Base-by-base conservation (phyloP, 768 basidiomycete species). In the Tylopilus plumbeoviolaceoides region DNA sequence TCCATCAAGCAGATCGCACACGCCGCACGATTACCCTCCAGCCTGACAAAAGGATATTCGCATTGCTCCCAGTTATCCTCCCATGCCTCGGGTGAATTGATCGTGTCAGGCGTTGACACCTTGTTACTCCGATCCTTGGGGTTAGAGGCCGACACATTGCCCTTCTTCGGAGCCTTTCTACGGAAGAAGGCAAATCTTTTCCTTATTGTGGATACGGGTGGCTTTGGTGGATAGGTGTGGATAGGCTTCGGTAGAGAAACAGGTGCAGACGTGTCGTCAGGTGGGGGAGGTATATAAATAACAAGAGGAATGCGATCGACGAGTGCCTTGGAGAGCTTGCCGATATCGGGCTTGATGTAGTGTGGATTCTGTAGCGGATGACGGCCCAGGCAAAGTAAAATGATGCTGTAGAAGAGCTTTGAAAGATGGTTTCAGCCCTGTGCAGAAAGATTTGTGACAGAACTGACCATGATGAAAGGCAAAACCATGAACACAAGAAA, bases 1-100 rank as follows among this genome's bases (percentile, higher is more conserved):
- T 92, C 90, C 78, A 87, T 77, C 58, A 92, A 71, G 66, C 91
- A 92, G 49, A 91, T 89, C 23, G 88, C 87, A 66, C 90, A 92
- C 15, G 85, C 81, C 5, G 91, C 91, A 48, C 90, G 84, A 63
- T 92, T 90, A 21, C 82, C 85, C 59, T 91, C 88, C 35, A 93
- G 75, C 40, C 85, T 73, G 33, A 93, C 87, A 66, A 92, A 91
- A 2, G 91, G 90, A 66, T 87, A 87, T 47, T 84, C 83, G 36
- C 80, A 78, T 40, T 78, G 75, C 60, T 89, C 89, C 86, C 88
- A 93, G 47, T 82, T 76, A 49, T 85, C 85, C 59, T 91, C 86
- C 87, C 89, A 91, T 14, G 78, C 76, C 56, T 76, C 70, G 10
- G 75, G 74, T 23, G 69, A 73, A 28, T 54, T 60, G 10, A 54